A percentile compares a stretch with the other conserved stretches of the same genome.
phyloP scores from a whole-genome alignment of 331 rosid species.

The Rhamnella rubrinervis region DNA sequence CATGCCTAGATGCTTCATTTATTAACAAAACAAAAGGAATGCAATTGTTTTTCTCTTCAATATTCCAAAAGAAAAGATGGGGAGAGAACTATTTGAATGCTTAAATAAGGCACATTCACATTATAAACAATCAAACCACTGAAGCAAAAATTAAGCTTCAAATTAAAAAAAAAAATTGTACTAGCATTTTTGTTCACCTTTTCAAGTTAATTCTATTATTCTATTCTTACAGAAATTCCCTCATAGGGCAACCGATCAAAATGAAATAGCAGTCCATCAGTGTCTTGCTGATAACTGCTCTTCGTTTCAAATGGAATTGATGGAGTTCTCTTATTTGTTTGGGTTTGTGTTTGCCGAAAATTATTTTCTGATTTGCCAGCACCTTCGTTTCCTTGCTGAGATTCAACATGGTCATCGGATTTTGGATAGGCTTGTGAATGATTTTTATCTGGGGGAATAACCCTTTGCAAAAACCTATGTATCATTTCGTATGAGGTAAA shows the following conservation, averaged over 20 bases:
- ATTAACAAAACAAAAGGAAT: neutral
- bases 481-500: constrained; percentile 95
- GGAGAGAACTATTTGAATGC: constrained; percentile 5
- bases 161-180: constrained; percentile 3
- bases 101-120: neutral
- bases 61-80: neutral
- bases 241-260: constrained; percentile 13
- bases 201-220: neutral
- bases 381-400: constrained; percentile 29
- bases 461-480: constrained; percentile 56
- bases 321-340: constrained; percentile 39
- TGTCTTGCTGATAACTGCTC: constrained; percentile 60
- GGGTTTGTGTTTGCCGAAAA: constrained; percentile 41
- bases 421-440: constrained; percentile 31
- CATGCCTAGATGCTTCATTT: too few species aligned
- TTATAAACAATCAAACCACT: neutral
- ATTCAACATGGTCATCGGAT: constrained; percentile 25
- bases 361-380: constrained; percentile 5
- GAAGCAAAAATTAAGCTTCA: neutral
- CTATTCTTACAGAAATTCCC: constrained; percentile 26
- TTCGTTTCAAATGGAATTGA: constrained; percentile 47
- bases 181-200: constrained; percentile 20
- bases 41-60: neutral
- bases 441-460: constrained; percentile 35
- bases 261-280: constrained; percentile 25